These are phyloP conservation scores for Petasospora rhodanensis DNA, from an alignment of 1,139 yeast species.

Conservation along the genomic window DNA sequence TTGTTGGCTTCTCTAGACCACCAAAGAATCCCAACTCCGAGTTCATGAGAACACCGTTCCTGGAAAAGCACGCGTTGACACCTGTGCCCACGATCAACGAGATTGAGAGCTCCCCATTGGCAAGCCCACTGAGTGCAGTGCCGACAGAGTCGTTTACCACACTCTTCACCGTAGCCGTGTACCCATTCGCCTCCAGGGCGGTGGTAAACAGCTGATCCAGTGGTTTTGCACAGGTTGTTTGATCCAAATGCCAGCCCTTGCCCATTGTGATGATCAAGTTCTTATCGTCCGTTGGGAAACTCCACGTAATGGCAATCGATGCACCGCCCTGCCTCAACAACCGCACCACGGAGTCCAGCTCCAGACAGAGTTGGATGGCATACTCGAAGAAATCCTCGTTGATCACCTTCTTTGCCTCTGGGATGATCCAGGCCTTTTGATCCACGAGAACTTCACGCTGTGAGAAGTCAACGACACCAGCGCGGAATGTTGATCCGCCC, in stretches of 20 bases:
- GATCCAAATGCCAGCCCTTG: conserved; percentile 29
- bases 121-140: conserved; percentile 23
- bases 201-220: conserved; percentile 19
- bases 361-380: conserved; percentile 18
- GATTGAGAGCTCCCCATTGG: conserved; percentile 18
- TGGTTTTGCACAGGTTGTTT: conserved; percentile 17
- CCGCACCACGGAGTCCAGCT: background rate
- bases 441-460: background rate
- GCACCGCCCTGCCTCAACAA: background rate
- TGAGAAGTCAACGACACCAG: conserved; percentile 11
- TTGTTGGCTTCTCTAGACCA: conserved; percentile 12
- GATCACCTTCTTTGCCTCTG: conserved; percentile 20
- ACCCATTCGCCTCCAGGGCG: conserved; percentile 4
- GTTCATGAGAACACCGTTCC: conserved; percentile 23
- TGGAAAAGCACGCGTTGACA: conserved; percentile 28
- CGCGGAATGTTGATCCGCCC: conserved; percentile 24
- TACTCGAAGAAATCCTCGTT: conserved; percentile 25
- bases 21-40: conserved; percentile 34
- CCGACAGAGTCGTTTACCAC: conserved; percentile 33
- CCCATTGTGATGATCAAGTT: conserved; percentile 31
- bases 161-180: conserved; percentile 14
- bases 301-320: conserved; percentile 29
- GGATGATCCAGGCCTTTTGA: conserved; percentile 12
- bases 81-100: conserved; percentile 35
- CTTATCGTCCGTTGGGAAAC: conserved; percentile 29